A percentile compares a stretch with the other conserved stretches of the same genome.
Conservation (phyloP, 192 early-diverging fungal genomes). For the Gonapodya sp. region DNA sequence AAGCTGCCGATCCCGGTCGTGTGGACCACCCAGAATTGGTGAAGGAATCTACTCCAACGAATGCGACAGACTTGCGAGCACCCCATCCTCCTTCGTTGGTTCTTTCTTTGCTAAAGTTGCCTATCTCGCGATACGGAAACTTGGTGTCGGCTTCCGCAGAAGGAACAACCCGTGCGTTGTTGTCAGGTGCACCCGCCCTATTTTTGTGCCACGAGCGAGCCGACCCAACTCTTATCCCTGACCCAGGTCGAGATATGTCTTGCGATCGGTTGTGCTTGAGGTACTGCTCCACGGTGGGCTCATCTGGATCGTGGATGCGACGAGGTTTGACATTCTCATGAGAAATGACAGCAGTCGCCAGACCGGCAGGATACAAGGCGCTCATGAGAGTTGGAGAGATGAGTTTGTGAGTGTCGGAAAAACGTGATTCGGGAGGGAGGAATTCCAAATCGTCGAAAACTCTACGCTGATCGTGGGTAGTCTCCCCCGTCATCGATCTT, state of each 20-base stretch:
- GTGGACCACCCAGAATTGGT: neutral
- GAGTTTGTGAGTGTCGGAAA: neutral
- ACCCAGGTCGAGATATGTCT: neutral
- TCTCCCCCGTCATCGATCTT: neutral
- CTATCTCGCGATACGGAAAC: neutral
- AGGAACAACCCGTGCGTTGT: neutral
- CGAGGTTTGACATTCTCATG: neutral
- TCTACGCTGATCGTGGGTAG: no score
- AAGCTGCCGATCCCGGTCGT: no score
- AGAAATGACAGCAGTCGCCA: neutral
- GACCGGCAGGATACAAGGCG: neutral
- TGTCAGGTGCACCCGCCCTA: neutral
- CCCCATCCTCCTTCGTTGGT: neutral
- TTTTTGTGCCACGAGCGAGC: neutral
- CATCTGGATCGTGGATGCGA: neutral
- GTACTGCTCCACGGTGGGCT: neutral
- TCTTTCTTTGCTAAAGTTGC: neutral
- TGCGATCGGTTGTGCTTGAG: neutral
- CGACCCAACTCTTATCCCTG: neutral
- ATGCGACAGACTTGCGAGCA: neutral
- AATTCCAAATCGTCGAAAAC: no score
- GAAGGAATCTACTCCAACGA: neutral
- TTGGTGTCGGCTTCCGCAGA: neutral
- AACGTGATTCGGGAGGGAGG: neutral
- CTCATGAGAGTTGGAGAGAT: neutral